phyloP scores from a whole-genome alignment of 202 grass and related monocot species.

The Hordeum pubiflorum region DNA sequence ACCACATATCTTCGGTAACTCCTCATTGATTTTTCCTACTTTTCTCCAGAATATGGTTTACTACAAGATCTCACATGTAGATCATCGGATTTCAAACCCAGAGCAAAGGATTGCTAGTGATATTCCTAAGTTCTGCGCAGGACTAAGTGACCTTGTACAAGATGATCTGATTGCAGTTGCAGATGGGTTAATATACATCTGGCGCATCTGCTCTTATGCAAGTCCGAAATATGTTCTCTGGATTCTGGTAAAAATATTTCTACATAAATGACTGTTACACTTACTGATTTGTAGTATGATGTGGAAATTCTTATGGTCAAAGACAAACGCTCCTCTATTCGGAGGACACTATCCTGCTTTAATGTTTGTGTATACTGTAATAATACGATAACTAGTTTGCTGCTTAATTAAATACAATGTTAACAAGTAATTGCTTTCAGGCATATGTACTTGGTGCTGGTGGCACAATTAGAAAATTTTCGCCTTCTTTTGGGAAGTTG shows the following conservation, averaged over 20 bases:
- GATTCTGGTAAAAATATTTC: constrained; percentile 69
- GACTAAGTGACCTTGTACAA: constrained; percentile 89
- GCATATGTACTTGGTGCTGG: constrained; percentile 95
- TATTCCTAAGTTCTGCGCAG: constrained; percentile 87
- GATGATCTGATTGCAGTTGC: constrained; percentile 84
- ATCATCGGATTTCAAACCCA: constrained; percentile 76
- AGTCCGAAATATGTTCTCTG: constrained; percentile 98
- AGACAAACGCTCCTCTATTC: not conserved
- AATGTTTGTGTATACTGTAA: not conserved
- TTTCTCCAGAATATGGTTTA: constrained; percentile 91
- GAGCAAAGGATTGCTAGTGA: constrained; percentile 97
- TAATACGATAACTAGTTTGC: not conserved
- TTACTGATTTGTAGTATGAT: not conserved
- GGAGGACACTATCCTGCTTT: not conserved
- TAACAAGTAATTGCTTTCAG: constrained; percentile 41
- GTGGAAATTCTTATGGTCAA: not conserved
- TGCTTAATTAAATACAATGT: constrained; percentile 1
- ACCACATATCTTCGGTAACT: not conserved
- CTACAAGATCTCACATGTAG: constrained; percentile 97
- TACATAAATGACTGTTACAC: not conserved
- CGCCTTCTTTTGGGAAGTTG: constrained; percentile 86
- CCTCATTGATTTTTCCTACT: constrained; percentile 4
- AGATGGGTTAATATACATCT: constrained; percentile 82
- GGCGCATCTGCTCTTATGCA: constrained; percentile 93
- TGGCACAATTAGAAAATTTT: constrained; percentile 75